Base-by-base conservation (phyloP, 2,329 filamentous ascomycete species). In the Aureobasidium mangrovei region DNA sequence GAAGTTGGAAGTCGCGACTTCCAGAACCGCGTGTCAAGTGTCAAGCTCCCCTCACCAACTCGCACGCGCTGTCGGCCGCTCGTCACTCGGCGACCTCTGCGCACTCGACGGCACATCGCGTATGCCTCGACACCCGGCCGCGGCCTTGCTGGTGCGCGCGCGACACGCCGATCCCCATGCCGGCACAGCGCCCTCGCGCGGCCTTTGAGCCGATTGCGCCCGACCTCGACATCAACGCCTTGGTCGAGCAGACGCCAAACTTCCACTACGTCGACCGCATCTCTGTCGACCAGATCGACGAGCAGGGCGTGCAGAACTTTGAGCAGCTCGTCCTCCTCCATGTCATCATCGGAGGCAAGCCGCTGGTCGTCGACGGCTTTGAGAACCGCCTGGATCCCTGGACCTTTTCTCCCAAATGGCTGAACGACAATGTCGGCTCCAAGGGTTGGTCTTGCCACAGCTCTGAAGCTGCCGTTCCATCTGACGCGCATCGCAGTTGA, bases 181-280 rank as follows among this genome's bases (percentile, higher is more conserved):
- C 88, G 53, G 78, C 85, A 10, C 75, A 85, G 56, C 83, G 91
- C 63, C 88, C 88, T 0, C 85, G 89, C 65, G 89, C 90, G 12
- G 88, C 90, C 49, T 97, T 97, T 69, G 89, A 95, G 68, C 91
- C 91, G 1, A 87, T 97, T 44, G 81, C 90, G 0, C 91, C 91
- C 0, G 82, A 91, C 64, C 81, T 97, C 55, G 85, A 97, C 65
- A 75, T 97, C 12, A 74, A 81, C 38, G 72, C 74, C 1, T 76
- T 97, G 1, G 88, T 97, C 12, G 84, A 93, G 55, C 78, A 79
- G 7, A 87, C 85, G 0, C 77, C 84, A 2, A 95, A 95, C 65
- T 95, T 98, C 64, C 83, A 90, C 69, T 93, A 86, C 80, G 91
- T 86, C 6, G 81, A 86, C 48, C 83, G 89, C 46, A 86, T 97